A percentile compares a stretch with the other conserved stretches of the same genome.
Conservation (phyloP, 1,284 basidiomycete genomes). For the Boletellus deceptivus region DNA sequence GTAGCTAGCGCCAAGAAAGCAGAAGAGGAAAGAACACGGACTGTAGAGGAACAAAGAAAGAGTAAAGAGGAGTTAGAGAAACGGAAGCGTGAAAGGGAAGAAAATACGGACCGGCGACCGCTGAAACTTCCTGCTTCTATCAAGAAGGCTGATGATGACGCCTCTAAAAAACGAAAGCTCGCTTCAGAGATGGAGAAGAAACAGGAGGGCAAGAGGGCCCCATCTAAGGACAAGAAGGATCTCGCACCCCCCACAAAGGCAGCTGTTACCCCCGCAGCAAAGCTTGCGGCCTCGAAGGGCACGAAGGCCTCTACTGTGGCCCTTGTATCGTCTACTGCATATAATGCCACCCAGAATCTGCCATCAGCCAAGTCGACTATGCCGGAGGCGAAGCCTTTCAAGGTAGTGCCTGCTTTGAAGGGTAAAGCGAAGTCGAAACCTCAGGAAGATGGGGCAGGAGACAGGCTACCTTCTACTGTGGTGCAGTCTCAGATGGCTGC, state of each 20-base stretch:
- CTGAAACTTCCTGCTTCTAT: conserved; percentile 37
- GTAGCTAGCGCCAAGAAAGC: conserved; percentile 71
- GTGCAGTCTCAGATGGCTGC: conserved; percentile 70
- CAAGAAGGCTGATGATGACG: conserved; percentile 71
- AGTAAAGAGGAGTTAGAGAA: conserved; percentile 67
- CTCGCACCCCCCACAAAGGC: conserved; percentile 26
- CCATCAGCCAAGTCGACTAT: conserved; percentile 25
- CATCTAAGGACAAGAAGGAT: conserved; percentile 45
- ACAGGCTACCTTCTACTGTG: conserved; percentile 54
- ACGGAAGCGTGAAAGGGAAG: conserved; percentile 73
- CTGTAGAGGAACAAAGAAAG: conserved; percentile 66
- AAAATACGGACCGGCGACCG: conserved; percentile 64
- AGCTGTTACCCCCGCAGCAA: conserved; percentile 39
- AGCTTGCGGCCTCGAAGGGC: conserved; percentile 26
- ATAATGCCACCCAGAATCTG: conserved; percentile 33
- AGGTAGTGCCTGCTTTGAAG: conserved; percentile 40
- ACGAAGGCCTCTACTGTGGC: conserved; percentile 21
- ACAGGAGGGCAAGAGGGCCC: conserved; percentile 54
- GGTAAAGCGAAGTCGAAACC: conserved; percentile 48
- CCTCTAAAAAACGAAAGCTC: conserved; percentile 67
- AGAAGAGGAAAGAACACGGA: conserved; percentile 70
- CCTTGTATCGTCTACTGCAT: conserved; percentile 33
- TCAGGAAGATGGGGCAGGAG: conserved; percentile 47
- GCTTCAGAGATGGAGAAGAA: conserved; percentile 56
- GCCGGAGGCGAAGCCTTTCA: conserved; percentile 35